Evolutionary conservation across 2,329 filamentous ascomycete genomes (phyloP).

Genomic region (Alternaria ethzedia): DNA sequence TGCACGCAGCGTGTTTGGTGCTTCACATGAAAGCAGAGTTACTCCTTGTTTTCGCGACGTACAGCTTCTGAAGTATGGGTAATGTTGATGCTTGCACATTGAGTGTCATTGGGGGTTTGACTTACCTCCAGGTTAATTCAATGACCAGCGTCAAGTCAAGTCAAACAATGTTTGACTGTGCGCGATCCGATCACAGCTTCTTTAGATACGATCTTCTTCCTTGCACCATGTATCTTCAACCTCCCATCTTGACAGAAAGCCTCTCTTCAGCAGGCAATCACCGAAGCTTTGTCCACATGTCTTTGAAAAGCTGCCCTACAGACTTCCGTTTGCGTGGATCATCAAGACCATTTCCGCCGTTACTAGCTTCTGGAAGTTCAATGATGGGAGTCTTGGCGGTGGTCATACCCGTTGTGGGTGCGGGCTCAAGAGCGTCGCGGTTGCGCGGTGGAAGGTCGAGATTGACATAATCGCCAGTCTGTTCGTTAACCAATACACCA

Average conservation of each 20-base stretch:
- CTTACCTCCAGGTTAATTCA: neutral
- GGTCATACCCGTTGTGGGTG: neutral
- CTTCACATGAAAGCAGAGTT: neutral
- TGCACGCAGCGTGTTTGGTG: neutral
- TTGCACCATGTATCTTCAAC: rapidly evolving
- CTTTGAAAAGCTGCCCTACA: neutral
- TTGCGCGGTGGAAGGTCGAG: constrained; percentile 6
- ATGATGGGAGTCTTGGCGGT: neutral
- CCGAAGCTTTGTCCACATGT: neutral
- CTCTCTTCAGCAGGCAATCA: neutral
- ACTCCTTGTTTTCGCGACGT: neutral
- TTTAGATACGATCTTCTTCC: neutral
- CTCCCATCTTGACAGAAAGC: neutral
- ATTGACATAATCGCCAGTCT: constrained; percentile 13
- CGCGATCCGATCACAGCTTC: neutral
- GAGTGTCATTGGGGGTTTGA: neutral
- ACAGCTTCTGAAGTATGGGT: neutral
- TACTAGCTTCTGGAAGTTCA: constrained; percentile 12
- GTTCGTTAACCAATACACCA: constrained; percentile 8
- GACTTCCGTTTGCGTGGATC: constrained; percentile 3
- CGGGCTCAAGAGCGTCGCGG: neutral
- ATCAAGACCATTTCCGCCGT: constrained; percentile 13
- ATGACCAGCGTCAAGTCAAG: neutral
- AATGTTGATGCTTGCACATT: neutral
- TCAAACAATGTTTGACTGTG: neutral